Percentiles rank a stretch among this genome's conserved stretches.
phyloP scores from a whole-genome alignment of 2,329 filamentous ascomycete species.

The Pyrenophora seminiperda region DNA sequence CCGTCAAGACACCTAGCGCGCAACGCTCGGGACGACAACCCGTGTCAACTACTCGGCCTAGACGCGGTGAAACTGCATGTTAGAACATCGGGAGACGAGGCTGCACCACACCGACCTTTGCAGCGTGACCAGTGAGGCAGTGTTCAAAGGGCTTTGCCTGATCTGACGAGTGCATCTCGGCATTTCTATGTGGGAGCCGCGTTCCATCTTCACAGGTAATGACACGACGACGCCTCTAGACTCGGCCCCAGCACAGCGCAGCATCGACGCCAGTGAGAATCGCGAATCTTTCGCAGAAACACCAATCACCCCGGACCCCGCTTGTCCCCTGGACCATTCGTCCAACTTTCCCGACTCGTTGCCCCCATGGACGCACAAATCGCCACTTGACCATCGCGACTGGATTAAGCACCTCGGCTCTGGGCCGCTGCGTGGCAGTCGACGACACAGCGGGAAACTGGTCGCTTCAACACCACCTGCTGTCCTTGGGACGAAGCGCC shows the following conservation, averaged over 20 bases:
- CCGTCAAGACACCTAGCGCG: slow-evolving; percentile 1
- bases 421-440: slow-evolving; percentile 15
- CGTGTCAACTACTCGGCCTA: slow-evolving; percentile 3
- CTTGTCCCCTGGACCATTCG: slow-evolving; percentile 6
- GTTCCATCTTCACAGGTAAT: slow-evolving; percentile 26
- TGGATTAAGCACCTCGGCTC: slow-evolving; percentile 18
- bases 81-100: slow-evolving; percentile 3
- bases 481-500: slow-evolving; percentile 32
- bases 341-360: slow-evolving; percentile 2
- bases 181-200: slow-evolving; percentile 21
- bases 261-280: slow-evolving; percentile 4
- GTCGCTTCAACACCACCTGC: slow-evolving; percentile 23
- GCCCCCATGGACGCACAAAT: slow-evolving; percentile 25
- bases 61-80: slow-evolving; percentile 5
- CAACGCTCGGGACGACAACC: slow-evolving; percentile 3
- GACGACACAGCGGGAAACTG: slow-evolving; percentile 5
- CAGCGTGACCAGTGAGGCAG: slow-evolving; percentile 18
- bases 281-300: slow-evolving; percentile 6
- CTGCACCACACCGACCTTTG: slow-evolving; percentile 14
- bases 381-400: slow-evolving; percentile 20
- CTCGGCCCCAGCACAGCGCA: slow-evolving; percentile 2
- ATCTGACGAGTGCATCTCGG: slow-evolving; percentile 4
- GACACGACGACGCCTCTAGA: slow-evolving; percentile 16
- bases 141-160: slow-evolving; percentile 17
- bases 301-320: slow-evolving; percentile 1